Evolutionary conservation across 1,139 yeast genomes (phyloP).

Genomic region (Tardiomyces depauwii): DNA sequence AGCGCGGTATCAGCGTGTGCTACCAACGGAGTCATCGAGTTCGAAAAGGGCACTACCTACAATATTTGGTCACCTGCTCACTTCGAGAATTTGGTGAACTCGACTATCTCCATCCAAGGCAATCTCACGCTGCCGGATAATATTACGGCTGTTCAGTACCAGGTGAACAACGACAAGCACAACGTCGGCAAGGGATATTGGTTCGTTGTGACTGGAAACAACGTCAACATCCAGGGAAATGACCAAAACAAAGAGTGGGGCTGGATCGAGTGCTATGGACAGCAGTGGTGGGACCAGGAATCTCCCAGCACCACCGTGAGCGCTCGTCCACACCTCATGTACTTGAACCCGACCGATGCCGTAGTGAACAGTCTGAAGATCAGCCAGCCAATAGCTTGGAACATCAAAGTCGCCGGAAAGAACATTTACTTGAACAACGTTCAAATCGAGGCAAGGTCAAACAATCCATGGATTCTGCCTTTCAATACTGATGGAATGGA

Average conservation of each 20-base stretch:
- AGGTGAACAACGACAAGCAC: neutral
- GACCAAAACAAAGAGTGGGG: neutral
- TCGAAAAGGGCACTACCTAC: neutral
- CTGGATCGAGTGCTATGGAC: constrained; percentile 1
- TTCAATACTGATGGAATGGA: constrained; percentile 1
- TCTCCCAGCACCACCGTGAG: neutral
- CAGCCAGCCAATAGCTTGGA: neutral
- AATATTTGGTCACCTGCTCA: neutral
- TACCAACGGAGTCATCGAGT: neutral
- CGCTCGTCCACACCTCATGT: neutral
- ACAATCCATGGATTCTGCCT: neutral
- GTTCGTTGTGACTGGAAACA: neutral
- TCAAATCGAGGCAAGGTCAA: neutral
- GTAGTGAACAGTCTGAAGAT: neutral
- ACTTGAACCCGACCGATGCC: neutral
- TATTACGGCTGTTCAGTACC: neutral
- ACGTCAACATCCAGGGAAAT: neutral
- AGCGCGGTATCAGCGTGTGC: neutral
- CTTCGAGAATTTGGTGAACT: neutral
- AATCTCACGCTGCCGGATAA: neutral
- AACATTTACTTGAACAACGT: neutral
- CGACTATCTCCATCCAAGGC: neutral
- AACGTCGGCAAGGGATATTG: neutral
- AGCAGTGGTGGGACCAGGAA: neutral
- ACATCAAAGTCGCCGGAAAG: neutral